These are phyloP conservation scores for Fraxinus pennsylvanica DNA, from an alignment of 257 asterid species.

Conservation along the genomic window DNA sequence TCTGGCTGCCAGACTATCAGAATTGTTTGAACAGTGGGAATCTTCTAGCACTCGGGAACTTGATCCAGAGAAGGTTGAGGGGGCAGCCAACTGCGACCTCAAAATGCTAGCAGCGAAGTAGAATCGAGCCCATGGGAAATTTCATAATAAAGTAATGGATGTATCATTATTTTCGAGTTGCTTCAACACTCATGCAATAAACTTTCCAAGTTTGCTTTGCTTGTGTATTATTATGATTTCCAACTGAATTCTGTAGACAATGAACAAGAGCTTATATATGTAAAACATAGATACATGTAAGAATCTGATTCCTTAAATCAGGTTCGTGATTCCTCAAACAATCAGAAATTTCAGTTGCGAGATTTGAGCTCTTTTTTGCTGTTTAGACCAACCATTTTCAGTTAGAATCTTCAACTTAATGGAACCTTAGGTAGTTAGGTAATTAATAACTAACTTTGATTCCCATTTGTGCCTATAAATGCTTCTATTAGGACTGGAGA, in stretches of 20 bases:
- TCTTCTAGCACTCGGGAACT: not conserved
- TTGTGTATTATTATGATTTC: not conserved
- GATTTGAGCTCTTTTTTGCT: no score
- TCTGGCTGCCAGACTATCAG: constrained; percentile 57
- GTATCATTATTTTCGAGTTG: not conserved
- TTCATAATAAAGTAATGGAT: not conserved
- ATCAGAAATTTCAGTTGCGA: no score
- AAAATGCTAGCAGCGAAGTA: not conserved
- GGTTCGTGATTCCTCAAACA: no score
- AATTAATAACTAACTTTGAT: no score
- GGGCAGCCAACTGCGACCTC: not conserved
- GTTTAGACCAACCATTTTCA: no score
- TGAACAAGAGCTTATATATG: not conserved
- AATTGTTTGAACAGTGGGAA: constrained; percentile 33
- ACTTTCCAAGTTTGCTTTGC: not conserved
- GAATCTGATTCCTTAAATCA: no score
- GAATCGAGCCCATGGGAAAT: not conserved
- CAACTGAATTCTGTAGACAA: not conserved
- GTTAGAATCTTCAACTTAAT: no score
- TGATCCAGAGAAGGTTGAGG: not conserved
- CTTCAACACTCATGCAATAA: not conserved
- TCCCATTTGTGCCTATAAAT: no score
- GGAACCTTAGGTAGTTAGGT: no score
- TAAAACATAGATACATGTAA: no score
- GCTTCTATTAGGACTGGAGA: no score